Conservation (phyloP, 2,329 filamentous ascomycete species). For the Epichloe coenophiala region DNA sequence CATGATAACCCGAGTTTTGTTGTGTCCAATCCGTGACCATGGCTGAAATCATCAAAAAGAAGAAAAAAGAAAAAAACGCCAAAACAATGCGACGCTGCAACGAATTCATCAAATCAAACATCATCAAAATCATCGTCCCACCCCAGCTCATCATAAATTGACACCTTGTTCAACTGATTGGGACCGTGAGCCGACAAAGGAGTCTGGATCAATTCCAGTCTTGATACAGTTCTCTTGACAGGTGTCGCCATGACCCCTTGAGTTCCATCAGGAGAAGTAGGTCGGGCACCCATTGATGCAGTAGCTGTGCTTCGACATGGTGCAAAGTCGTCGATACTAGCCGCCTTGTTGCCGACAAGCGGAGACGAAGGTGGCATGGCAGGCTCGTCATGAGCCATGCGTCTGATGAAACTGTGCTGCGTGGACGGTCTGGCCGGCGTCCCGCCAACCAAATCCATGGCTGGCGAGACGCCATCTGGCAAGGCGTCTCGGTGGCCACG, state of each 20-base stretch:
- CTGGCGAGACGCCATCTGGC: constrained; percentile 15
- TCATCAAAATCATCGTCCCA: constrained; percentile 46
- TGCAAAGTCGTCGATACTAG: constrained; percentile 7
- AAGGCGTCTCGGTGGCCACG: constrained; percentile 18
- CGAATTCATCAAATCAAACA: constrained; percentile 20
- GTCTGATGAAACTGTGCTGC: constrained; percentile 16
- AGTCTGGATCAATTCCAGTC: constrained; percentile 7
- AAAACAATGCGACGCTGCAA: constrained; percentile 3
- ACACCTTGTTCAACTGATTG: constrained; percentile 18
- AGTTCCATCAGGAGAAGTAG: constrained; percentile 6
- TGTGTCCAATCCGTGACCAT: background rate
- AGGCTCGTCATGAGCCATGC: constrained; percentile 13
- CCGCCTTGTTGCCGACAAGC: constrained; percentile 14
- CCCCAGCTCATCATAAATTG: constrained; percentile 41
- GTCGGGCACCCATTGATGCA: constrained; percentile 8
- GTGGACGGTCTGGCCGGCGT: constrained; percentile 13
- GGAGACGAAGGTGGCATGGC: constrained; percentile 24
- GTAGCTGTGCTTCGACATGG: constrained; percentile 7
- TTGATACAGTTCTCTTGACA: constrained; percentile 18
- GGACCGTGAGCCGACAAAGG: constrained; percentile 7
- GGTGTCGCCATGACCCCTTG: constrained; percentile 25
- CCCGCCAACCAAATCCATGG: no score
- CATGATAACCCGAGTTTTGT: background rate
- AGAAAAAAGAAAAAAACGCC: background rate
- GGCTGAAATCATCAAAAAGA: background rate